phyloP scores from a whole-genome alignment of 257 asterid genomes.

The Nicotiana sylvestris region DNA sequence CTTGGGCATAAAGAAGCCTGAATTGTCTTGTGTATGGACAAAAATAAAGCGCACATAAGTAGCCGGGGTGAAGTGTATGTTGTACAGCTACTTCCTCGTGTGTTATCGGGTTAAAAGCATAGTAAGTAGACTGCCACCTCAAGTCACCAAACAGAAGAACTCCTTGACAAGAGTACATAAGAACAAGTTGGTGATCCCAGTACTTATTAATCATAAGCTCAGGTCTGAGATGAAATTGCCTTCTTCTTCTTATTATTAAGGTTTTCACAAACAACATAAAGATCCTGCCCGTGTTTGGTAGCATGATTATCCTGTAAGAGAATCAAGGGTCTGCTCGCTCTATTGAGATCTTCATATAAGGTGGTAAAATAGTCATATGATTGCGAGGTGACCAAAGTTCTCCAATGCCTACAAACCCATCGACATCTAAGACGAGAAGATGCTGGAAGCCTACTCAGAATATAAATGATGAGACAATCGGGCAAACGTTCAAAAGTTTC shows the following conservation, averaged over 20 bases:
- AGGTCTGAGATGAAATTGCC: neutral
- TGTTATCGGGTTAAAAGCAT: neutral
- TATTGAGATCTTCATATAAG: no score
- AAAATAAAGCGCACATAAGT: neutral
- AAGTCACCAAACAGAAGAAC: neutral
- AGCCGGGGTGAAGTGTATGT: neutral
- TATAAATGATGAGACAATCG: neutral
- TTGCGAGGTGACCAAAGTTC: neutral
- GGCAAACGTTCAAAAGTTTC: neutral
- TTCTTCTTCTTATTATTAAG: no score
- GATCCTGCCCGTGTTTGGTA: no score
- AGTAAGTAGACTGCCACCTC: neutral
- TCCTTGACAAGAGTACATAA: neutral
- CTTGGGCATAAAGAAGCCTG: neutral
- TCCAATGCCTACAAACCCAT: neutral
- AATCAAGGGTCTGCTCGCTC: no score
- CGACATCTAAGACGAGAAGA: neutral
- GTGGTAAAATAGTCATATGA: neutral
- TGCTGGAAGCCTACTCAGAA: neutral
- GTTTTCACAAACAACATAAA: no score
- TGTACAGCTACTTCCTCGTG: neutral
- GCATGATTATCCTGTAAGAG: no score
- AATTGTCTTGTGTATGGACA: neutral
- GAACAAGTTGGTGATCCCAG: neutral
- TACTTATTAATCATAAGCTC: neutral